phyloP scores from a whole-genome alignment of 2,329 filamentous ascomycete species.

The Colletotrichum ledebouriae region DNA sequence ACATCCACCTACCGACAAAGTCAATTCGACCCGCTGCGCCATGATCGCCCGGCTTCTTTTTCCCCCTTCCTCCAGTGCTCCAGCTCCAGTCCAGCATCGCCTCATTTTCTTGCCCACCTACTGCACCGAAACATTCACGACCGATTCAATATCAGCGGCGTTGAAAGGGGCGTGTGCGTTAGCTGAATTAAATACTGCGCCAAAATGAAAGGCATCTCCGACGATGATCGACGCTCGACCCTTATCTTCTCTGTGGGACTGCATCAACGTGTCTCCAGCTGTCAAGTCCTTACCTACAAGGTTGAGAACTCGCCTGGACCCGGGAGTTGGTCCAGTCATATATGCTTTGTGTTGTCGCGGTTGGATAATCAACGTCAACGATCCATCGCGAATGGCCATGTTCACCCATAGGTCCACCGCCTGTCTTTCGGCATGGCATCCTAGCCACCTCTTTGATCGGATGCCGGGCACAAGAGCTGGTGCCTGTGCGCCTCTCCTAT shows the following conservation, averaged over 20 bases:
- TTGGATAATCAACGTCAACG: conserved; percentile 2
- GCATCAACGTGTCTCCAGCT: not conserved
- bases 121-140: not conserved
- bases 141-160: not conserved
- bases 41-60: conserved; percentile 8
- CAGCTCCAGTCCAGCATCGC: conserved; percentile 8
- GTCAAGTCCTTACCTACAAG: not conserved
- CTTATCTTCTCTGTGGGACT: conserved; percentile 1
- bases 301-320: not conserved
- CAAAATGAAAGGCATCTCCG: too few species aligned
- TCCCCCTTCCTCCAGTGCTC: not conserved
- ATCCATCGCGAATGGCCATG: conserved; percentile 8
- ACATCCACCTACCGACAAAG: conserved; percentile 28
- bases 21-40: conserved; percentile 28
- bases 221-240: conserved; percentile 3
- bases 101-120: conserved; percentile 1
- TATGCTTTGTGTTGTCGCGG: not conserved
- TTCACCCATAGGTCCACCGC: not conserved
- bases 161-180: not conserved
- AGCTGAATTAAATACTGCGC: too few species aligned
- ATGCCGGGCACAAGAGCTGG: too few species aligned
- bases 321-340: not conserved
- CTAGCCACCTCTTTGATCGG: too few species aligned
- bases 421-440: not conserved
- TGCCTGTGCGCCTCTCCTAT: not conserved